A percentile compares a stretch with the other conserved stretches of the same genome.
phyloP scores from a whole-genome alignment of 2,329 filamentous ascomycete genomes.

The Amesomyces nigricolor region DNA sequence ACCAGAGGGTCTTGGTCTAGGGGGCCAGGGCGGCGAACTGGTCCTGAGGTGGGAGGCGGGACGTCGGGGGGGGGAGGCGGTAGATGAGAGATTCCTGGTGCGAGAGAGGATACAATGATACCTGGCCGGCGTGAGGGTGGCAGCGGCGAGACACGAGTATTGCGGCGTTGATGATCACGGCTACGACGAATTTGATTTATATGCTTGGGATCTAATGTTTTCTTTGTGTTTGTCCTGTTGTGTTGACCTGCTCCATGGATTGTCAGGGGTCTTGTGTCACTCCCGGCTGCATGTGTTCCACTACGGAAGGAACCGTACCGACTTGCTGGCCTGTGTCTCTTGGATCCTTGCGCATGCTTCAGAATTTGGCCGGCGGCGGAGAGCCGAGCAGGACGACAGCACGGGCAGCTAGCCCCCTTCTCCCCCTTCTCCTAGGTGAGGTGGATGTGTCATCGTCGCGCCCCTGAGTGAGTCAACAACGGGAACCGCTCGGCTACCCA shows the following conservation, averaged over 20 bases:
- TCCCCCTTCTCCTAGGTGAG: no score
- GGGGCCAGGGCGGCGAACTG: constrained; percentile 33
- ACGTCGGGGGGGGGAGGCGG: background rate
- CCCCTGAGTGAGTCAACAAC: constrained; percentile 6
- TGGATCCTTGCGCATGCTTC: no score
- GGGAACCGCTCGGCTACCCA: background rate
- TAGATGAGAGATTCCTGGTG: background rate
- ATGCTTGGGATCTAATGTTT: background rate
- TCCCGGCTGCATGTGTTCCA: background rate
- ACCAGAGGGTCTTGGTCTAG: constrained; percentile 72
- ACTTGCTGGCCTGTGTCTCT: no score
- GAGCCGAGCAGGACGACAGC: no score
- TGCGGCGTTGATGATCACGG: constrained; percentile 19
- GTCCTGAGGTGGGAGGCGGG: background rate
- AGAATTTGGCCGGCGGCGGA: no score
- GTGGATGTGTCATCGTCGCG: no score
- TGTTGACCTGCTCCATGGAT: background rate
- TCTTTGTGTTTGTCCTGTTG: background rate
- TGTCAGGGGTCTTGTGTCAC: background rate
- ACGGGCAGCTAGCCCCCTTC: no score
- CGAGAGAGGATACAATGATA: background rate
- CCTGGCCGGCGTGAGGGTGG: background rate
- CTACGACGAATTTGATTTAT: constrained; percentile 11
- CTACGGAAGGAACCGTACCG: background rate
- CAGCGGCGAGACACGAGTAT: constrained; percentile 9